Base-by-base conservation (phyloP, 768 basidiomycete genomes). In the Cyclocybe cylindracea region DNA sequence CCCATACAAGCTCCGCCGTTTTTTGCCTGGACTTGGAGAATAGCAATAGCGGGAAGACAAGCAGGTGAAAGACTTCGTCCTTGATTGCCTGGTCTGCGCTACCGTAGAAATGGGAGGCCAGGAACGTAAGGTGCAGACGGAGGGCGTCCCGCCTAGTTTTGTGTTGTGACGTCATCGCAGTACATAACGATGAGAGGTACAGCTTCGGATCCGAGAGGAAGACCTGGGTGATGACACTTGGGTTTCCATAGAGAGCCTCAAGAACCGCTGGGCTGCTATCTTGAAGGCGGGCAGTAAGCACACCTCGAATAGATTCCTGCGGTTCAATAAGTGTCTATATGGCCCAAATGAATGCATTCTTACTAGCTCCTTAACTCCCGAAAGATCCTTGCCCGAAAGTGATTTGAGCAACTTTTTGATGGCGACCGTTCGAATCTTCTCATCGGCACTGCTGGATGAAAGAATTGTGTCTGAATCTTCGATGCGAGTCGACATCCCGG, bases 11-110 rank as follows among this genome's bases (percentile, higher is more conserved):
- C 16, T 80, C 76, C 0, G 83, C 77, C 0, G 82, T 87, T 62
- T 83, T 85, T 54, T 86, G 79, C 45, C 85, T 78, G 2, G 86
- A 69, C 61, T 88, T 91, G 6, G 89, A 86, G 58, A 82, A 86
- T 11, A 95, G 65, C 39, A 95, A 69, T 61, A 83, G 82, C 0
- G 92, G 88, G 62, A 92, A 89, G 48, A 95, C 67, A 1, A 86
- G 63, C 32, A 72, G 68, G 54, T 81, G 71, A 54, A 83, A 80
- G 19, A 78, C 64, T 29, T 70, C 64, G 19, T 67, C 71, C 54
- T 63, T 50, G 1, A 58, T 54, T 1, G 60, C 51, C 1, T 57
- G 16, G n/a, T 70, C 66, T 1, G 60, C 59, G 3, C 60, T 53
- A 5, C 55, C 53, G 55, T 65, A 70, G 51, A 89, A 76, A 33